phyloP scores from a whole-genome alignment of 352 stramenopile species.

The Phytophthora idaei region DNA sequence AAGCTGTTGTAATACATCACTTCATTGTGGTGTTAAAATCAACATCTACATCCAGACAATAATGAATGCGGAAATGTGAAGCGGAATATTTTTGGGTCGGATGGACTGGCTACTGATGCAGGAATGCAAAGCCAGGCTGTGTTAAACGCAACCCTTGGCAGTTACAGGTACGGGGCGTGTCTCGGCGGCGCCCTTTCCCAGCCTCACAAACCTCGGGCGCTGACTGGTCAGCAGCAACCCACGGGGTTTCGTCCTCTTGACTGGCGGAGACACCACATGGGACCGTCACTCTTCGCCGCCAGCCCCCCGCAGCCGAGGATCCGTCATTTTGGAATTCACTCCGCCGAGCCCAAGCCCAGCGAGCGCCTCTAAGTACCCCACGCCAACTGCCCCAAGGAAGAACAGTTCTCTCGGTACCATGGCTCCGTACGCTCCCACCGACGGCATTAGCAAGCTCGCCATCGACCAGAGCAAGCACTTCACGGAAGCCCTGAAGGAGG shows the following conservation, averaged over 20 bases:
- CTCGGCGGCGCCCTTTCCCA: conserved; percentile 33
- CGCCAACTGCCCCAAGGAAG: conserved; percentile 33
- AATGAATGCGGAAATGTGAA: neutral
- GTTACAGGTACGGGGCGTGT: conserved; percentile 1
- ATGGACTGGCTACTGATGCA: conserved; percentile 27
- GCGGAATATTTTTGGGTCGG: neutral
- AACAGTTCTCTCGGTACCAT: conserved; percentile 54
- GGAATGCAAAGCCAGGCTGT: conserved; percentile 18
- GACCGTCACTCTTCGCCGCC: conserved; percentile 2
- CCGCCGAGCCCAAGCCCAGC: conserved; percentile 44
- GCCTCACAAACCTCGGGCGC: conserved; percentile 3
- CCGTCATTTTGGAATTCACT: conserved; percentile 86
- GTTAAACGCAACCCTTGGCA: conserved; percentile 27
- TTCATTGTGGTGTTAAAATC: no score
- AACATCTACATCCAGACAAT: no score
- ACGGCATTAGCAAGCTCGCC: conserved; percentile 84
- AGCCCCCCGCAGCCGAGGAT: neutral
- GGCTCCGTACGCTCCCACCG: conserved; percentile 83
- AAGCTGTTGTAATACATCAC: no score
- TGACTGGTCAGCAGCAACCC: conserved; percentile 44
- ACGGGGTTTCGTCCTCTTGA: conserved; percentile 35
- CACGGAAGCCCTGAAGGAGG: conserved; percentile 82
- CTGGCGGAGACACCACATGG: conserved; percentile 37
- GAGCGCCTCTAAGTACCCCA: conserved; percentile 38
- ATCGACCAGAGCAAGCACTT: conserved; percentile 93